Percentiles rank a stretch among this genome's conserved stretches.
Evolutionary conservation across 441 rosid genomes (phyloP).

Genomic region (Geranium incanum): DNA sequence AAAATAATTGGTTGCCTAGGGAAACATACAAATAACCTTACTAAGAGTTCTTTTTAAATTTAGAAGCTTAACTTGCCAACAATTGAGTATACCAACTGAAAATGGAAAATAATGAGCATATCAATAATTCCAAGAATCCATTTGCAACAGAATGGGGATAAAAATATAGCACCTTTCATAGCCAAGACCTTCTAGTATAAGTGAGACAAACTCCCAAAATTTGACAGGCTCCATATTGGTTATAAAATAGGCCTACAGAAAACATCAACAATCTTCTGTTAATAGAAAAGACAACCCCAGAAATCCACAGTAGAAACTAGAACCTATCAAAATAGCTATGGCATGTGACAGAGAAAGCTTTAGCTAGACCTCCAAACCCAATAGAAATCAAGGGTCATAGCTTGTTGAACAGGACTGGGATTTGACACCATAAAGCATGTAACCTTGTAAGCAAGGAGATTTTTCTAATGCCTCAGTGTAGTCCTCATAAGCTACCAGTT

Average conservation of each 20-base stretch:
- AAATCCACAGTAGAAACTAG: not conserved
- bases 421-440: not conserved
- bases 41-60: not conserved
- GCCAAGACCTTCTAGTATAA: slow-evolving; percentile 75
- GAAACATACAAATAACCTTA: not conserved
- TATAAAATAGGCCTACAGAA: slow-evolving; percentile 74
- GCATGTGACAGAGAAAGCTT: not conserved
- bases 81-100: not conserved
- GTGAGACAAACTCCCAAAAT: slow-evolving; percentile 86
- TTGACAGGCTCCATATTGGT: slow-evolving; percentile 85
- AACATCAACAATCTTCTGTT: slow-evolving; percentile 17
- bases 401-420: not conserved
- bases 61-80: slow-evolving; percentile 12
- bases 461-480: not conserved
- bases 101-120: not conserved
- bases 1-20: not conserved
- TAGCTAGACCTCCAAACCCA: not conserved
- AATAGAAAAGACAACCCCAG: slow-evolving; percentile 10
- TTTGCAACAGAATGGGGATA: not conserved
- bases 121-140: not conserved
- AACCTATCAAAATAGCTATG: not conserved
- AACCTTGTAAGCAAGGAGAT: not conserved
- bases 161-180: slow-evolving; percentile 55
- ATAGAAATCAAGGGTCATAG: not conserved
- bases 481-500: slow-evolving; percentile 1